Evolutionary conservation across 2,329 filamentous ascomycete genomes (phyloP), one percentile per base, ranked within the genome.

Genomic region (Aspergillus floridensis): DNA sequence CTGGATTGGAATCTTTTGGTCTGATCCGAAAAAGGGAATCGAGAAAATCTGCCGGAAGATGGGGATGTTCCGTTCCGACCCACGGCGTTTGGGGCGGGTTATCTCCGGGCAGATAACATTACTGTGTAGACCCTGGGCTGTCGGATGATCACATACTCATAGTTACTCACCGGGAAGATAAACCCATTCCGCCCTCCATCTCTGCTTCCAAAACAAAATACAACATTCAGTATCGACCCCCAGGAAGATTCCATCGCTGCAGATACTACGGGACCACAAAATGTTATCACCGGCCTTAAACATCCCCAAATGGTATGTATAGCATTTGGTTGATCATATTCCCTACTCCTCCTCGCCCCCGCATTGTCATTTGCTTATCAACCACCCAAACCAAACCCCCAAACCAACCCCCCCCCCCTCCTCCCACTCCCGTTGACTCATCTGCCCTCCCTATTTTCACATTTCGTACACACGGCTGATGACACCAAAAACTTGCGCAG

Each of bases 291-390:
- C 74, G 21, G 73, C 76, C 8, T 68, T 80, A 7, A 80, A 80
- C 60, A 74, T 80, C 41, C 78, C 78, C 0, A 79, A 76, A 76
- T 80, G 78, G 78, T 79, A 72, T 52, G 12, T 29, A 24, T 16
- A 29, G 26, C 1, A 10, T 10, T 29, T 29, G 2, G 7, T 29
- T 29, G 7, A 29, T 29, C 26, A 29, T 2, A 29, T 29, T 8
- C 1, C 26, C 26, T 31, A 26, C 38, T 22, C 29, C 46, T 51
- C 29, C 44, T 32, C 16, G 47, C 38, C 35, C 35, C 44, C 46
- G 22, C 38, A 44, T 44, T 7, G 38, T 19, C 2, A 7, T 6
- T 44, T 44, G 38, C 38, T 44, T 47, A 54, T 46, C 5, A 35
- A 31, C 29, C 16, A 21, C 41, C 16, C 21, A 21, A 22, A 62